Evolutionary conservation across 495 filamentous ascomycete species (phyloP).

Genomic region (Hypoxylon intermedium): DNA sequence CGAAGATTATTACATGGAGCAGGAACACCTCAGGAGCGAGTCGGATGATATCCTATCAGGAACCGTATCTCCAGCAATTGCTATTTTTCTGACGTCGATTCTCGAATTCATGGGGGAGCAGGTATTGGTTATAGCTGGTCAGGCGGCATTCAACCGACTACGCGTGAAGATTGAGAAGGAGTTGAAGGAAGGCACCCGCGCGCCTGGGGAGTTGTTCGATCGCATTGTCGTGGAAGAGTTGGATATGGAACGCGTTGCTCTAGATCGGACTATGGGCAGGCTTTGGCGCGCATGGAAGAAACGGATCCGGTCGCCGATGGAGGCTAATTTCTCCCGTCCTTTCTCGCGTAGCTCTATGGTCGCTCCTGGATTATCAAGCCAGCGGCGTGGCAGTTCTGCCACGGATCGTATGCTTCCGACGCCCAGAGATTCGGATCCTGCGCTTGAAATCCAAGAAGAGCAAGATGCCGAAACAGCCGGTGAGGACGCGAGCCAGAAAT

Average conservation of each 20-base stretch:
- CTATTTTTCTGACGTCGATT: conserved; percentile 94
- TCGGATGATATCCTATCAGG: conserved; percentile 63
- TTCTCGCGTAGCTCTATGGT: conserved; percentile 50
- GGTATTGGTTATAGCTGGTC: conserved; percentile 82
- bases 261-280: conserved; percentile 84
- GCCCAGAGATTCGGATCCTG: conserved; percentile 20
- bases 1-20: conserved; percentile 81
- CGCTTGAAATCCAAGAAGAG: conserved; percentile 16
- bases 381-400: conserved; percentile 49
- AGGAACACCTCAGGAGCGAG: conserved; percentile 68
- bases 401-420: conserved; percentile 26
- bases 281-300: conserved; percentile 97
- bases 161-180: conserved; percentile 59
- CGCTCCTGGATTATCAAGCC: conserved; percentile 32
- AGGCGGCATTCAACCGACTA: conserved; percentile 81
- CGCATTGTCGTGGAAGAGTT: conserved; percentile 83
- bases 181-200: conserved; percentile 54
- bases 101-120: conserved; percentile 95
- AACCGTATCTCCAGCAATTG: conserved; percentile 86
- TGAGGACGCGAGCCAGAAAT: conserved; percentile 32
- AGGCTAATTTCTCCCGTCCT: conserved; percentile 46
- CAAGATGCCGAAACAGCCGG: conserved; percentile 4
- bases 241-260: conserved; percentile 91
- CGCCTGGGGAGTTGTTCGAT: conserved; percentile 55
- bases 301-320: conserved; percentile 64